Base-by-base conservation (phyloP, 176 grass and related monocot species). In the Bothriochloa decipiens region DNA sequence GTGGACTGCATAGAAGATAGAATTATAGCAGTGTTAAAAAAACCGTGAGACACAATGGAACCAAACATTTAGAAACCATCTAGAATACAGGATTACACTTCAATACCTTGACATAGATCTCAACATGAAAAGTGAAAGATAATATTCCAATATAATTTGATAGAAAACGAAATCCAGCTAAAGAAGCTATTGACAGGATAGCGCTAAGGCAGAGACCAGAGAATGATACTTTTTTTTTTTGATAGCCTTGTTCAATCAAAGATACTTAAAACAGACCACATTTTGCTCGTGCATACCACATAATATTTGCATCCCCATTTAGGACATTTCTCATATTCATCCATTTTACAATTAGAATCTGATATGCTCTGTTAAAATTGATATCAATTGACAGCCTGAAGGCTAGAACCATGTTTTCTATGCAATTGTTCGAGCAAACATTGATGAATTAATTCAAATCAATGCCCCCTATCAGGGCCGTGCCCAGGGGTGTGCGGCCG, bases 1-100 rank as follows among this genome's bases (percentile, higher is more conserved):
- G 93, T 15, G 96, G 96, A 42, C 96, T 98, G 83, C 85, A 95
- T 26, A 28, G 11, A 41, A 14, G 80, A 32, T 15, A 57, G 41
- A 22, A 65, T 20, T 23, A 39, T 39, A 29, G 8, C 26, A 41
- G 68, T 53, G 1, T 41, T 11, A 75, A 27, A 67, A 66, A 35
- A 29, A 77, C 26, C 10, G 18, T 80, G 14, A 74, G 70, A 18
- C 49, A 65, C 16, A 29, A 22, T 32, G 20, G 39, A 79, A 57
- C 20, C 67, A 4, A 49, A 41, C 46, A 42, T 26, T 37, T 47
- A 52, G 3, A 73, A 25, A 82, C 0, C 15, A 70, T 81, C 43
- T 28, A 79, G n/a, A 58, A 46, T 49, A 80, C 0, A 72, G 5
- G 22, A 45, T 12, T 33, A 12, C 42, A 76, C 23, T 26, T 69